Evolutionary conservation across 2,329 filamentous ascomycete genomes (phyloP).

Genomic region (Metarhizium rileyi): DNA sequence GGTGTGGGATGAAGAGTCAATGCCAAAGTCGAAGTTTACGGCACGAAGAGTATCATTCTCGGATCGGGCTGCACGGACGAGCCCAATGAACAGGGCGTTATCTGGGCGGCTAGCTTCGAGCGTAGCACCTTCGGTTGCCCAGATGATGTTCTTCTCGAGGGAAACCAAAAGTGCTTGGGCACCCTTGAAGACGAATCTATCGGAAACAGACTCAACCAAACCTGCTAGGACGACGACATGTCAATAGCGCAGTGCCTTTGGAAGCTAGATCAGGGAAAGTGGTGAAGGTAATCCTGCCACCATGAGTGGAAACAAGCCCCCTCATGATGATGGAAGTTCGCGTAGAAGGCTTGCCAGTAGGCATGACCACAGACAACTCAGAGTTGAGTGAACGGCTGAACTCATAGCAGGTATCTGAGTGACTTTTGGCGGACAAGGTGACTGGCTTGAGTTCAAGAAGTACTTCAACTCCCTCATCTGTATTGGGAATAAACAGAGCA

Average conservation of each 20-base stretch:
- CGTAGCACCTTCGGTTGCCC: slow-evolving; percentile 9
- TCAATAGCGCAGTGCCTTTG: slow-evolving; percentile 1
- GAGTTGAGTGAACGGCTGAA: slow-evolving; percentile 9
- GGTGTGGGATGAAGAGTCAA: slow-evolving; percentile 5
- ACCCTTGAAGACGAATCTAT: slow-evolving; percentile 11
- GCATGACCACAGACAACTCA: slow-evolving; percentile 11
- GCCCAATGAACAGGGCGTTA: slow-evolving; percentile 11
- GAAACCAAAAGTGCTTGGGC: slow-evolving; percentile 12
- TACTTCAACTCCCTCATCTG: slow-evolving; percentile 14
- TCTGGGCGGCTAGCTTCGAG: slow-evolving; percentile 9
- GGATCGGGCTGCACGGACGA: slow-evolving; percentile 9
- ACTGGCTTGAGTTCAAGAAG: slow-evolving; percentile 13
- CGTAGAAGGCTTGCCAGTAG: slow-evolving; percentile 7
- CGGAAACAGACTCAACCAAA: slow-evolving; percentile 12
- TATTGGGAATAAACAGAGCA: slow-evolving; percentile 13
- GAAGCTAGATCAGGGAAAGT: slow-evolving; percentile 11
- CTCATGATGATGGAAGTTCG: slow-evolving; percentile 9
- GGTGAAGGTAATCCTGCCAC: slow-evolving; percentile 7
- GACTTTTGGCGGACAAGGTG: slow-evolving; percentile 12
- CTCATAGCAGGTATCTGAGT: slow-evolving; percentile 15
- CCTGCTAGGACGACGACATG: slow-evolving; percentile 13
- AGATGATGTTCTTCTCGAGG: slow-evolving; percentile 12
- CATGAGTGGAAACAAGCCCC: slow-evolving; percentile 7
- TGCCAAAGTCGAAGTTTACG: slow-evolving; percentile 10
- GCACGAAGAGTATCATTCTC: slow-evolving; percentile 11